Percentiles rank a stretch among this genome's conserved stretches.
Evolutionary conservation across 257 asterid species (phyloP).

Genomic region (Ligustrum vulgare): DNA sequence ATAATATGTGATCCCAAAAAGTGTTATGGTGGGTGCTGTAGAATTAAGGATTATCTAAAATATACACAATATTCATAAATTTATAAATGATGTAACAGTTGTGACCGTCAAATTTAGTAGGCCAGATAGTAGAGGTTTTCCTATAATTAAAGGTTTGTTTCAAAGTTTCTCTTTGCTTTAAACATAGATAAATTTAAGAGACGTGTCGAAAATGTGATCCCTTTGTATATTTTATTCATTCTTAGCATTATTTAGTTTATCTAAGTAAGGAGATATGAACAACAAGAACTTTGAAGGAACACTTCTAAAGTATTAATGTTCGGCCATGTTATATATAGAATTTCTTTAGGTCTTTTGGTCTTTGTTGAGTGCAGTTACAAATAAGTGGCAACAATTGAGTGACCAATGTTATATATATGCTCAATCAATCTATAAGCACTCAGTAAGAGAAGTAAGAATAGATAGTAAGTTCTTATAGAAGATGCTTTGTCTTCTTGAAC

Average conservation of each 20-base stretch:
- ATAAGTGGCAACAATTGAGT: neutral
- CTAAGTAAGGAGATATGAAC: neutral
- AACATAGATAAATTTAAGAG: neutral
- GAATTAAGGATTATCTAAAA: neutral
- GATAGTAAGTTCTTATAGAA: neutral
- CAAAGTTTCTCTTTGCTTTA: neutral
- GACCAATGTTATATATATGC: neutral
- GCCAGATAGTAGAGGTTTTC: neutral
- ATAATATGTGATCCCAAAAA: neutral
- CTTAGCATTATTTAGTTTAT: neutral
- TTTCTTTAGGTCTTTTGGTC: neutral
- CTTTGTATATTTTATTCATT: neutral
- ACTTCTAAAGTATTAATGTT: neutral
- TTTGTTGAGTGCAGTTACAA: neutral
- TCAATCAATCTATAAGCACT: neutral
- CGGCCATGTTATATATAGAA: neutral
- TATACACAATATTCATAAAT: neutral
- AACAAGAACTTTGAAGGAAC: neutral
- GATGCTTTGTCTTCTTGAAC: neutral
- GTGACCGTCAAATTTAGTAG: neutral
- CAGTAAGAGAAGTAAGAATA: neutral
- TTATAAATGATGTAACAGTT: neutral
- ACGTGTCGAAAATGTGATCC: neutral
- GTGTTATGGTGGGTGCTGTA: neutral
- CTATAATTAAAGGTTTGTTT: neutral